A percentile compares a stretch with the other conserved stretches of the same genome.
phyloP scores from a whole-genome alignment of 805 yeast species.

The Saturnispora mendoncae region DNA sequence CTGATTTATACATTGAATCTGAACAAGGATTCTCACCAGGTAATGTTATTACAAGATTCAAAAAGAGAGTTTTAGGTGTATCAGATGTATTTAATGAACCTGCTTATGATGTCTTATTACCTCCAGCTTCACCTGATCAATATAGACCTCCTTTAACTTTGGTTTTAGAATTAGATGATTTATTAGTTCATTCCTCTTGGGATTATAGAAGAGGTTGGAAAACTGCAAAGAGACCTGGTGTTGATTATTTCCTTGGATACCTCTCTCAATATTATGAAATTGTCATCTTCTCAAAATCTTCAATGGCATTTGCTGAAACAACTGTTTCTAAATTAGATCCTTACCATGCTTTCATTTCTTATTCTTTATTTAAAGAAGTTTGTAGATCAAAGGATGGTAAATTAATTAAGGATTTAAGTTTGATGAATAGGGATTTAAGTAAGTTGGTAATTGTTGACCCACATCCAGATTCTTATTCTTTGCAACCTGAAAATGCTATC shows the following conservation, averaged over 20 bases:
- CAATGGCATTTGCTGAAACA: constrained; percentile 76
- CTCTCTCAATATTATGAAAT: constrained; percentile 93
- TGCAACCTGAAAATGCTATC: constrained; percentile 94
- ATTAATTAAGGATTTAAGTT: constrained; percentile 78
- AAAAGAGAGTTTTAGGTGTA: constrained; percentile 61
- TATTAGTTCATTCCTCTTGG: constrained; percentile 90
- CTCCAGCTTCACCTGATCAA: constrained; percentile 85
- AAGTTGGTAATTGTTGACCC: constrained; percentile 78
- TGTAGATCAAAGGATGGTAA: constrained; percentile 85
- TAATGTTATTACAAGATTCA: constrained; percentile 59
- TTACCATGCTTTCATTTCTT: constrained; percentile 77
- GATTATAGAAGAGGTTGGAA: constrained; percentile 90
- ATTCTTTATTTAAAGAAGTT: constrained; percentile 84
- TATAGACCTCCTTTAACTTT: constrained; percentile 88
- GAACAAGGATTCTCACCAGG: constrained; percentile 64
- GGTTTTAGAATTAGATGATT: constrained; percentile 82
- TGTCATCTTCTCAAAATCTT: constrained; percentile 80
- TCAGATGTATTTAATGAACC: constrained; percentile 88
- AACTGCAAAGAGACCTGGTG: constrained; percentile 97
- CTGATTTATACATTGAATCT: constrained; percentile 31
- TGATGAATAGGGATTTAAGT: constrained; percentile 82
- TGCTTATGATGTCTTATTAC: constrained; percentile 83
- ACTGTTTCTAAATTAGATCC: constrained; percentile 89
- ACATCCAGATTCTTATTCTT: constrained; percentile 56
- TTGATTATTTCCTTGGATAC: constrained; percentile 92